Evolutionary conservation across 257 asterid species (phyloP).

Genomic region (Striga asiatica): DNA sequence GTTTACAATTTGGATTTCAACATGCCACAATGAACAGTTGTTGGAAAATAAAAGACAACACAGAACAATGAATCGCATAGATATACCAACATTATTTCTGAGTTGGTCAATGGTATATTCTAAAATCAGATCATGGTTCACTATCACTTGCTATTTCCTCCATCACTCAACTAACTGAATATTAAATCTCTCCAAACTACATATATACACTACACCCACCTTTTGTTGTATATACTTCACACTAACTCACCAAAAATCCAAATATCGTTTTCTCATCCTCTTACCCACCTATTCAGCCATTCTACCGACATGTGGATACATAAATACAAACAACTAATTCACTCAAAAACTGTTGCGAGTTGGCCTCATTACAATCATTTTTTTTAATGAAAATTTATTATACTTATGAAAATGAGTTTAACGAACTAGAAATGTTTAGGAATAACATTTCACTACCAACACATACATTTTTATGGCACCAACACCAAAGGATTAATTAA

Average conservation of each 20-base stretch:
- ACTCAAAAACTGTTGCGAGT: too few relatives aligned
- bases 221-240: constrained; percentile 50
- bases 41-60: too few relatives aligned
- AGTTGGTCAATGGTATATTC: not conserved
- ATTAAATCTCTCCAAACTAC: constrained; percentile 29
- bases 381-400: too few relatives aligned
- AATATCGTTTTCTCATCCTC: constrained; percentile 27
- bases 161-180: constrained; percentile 18
- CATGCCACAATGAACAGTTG: too few relatives aligned
- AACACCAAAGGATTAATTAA: too few relatives aligned
- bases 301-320: constrained; percentile 3
- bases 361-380: too few relatives aligned
- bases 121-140: not conserved
- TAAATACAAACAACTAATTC: not conserved
- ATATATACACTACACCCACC: constrained; percentile 67
- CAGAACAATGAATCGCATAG: not conserved
- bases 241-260: constrained; percentile 25
- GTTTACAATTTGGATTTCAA: not conserved
- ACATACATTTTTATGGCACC: too few relatives aligned
- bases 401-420: too few relatives aligned
- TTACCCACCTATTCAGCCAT: constrained; percentile 31
- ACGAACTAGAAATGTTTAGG: too few relatives aligned
- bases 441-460: too few relatives aligned
- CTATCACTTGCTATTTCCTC: constrained; percentile 16
- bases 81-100: not conserved